Base-by-base conservation (phyloP, 176 grass and related monocot genomes). In the Urochloa ruziziensis region DNA sequence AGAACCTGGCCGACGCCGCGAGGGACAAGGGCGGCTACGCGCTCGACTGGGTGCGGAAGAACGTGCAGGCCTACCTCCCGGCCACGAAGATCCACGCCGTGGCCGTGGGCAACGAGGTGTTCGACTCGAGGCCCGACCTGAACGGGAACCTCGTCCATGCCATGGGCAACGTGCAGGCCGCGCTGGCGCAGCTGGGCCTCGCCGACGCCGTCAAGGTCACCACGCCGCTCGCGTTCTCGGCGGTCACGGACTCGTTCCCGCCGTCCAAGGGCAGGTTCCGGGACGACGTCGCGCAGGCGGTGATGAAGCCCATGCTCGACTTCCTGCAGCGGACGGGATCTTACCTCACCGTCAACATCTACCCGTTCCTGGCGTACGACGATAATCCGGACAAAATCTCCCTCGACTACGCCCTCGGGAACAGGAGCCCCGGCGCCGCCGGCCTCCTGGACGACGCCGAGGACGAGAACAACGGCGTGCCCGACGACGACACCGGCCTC, bases 51-150 rank as follows among this genome's bases (percentile, higher is more conserved):
- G 90, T 62, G 29, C 67, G 29, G 77, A 10, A 14, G 51, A 77
- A 74, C 27, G 93, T 94, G 4, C 68, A 73, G 7, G 61, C 71
- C 0, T 90, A 86, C 81, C 73, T 80, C 61, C 93, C 90, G 0
- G 73, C 67, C 19, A 94, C 93, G 13, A 73, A 60, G 67, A 92
- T 94, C 81, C 16, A 80, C 15, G 37, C 73, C 78, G 64, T 94
- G 1, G 61, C 87, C 17, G 93, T 94, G 4, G 93, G 90, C 0
- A 94, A 94, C 48, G 92, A 94, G 80, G 89, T 94, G 40, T 94
- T 94, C 70, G 80, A 13, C 14, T 54, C 4, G 9, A 21, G 7
- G 0, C 78, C 63, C 2, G 51, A 44, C 6, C 25, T 72, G 7
- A 71, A 35, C 0, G 1, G 0, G 51, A 4, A 0, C 25, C 80